Conservation (phyloP, 2,329 filamentous ascomycete genomes). For the Juglanconis juglandina region DNA sequence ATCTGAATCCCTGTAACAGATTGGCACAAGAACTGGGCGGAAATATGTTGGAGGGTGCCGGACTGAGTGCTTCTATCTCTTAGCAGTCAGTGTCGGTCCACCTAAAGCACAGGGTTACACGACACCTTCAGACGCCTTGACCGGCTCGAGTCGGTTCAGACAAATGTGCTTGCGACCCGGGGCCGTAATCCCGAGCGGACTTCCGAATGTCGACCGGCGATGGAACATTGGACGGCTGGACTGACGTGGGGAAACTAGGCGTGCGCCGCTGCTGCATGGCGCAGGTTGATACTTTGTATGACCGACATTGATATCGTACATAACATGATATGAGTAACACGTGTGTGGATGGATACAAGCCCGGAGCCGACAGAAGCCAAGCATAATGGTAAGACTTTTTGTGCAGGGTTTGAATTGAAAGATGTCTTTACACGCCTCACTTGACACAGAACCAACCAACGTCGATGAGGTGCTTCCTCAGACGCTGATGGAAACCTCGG, state of each 20-base stretch:
- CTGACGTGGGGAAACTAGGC: background rate
- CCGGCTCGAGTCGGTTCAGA: background rate
- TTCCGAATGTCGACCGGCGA: background rate
- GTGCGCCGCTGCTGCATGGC: background rate
- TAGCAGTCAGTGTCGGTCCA: background rate
- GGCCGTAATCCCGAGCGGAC: background rate
- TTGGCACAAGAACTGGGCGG: too few relatives aligned
- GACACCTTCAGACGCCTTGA: background rate
- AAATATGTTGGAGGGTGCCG: too few relatives aligned
- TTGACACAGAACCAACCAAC: too few relatives aligned
- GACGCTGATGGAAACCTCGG: background rate
- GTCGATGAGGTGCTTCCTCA: too few relatives aligned
- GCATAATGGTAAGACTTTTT: too few relatives aligned
- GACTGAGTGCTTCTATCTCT: too few relatives aligned
- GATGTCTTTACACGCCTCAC: too few relatives aligned
- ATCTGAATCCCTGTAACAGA: too few relatives aligned
- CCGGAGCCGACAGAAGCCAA: too few relatives aligned
- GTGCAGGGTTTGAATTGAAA: too few relatives aligned
- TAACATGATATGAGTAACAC: background rate
- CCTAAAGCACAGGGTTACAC: background rate
- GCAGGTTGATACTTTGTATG: background rate
- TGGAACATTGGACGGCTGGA: constrained; percentile 5
- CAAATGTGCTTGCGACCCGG: background rate
- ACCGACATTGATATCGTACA: background rate
- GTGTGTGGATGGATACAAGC: too few relatives aligned